Base-by-base conservation (phyloP, 2,329 filamentous ascomycete species). In the Xylaria sp. region DNA sequence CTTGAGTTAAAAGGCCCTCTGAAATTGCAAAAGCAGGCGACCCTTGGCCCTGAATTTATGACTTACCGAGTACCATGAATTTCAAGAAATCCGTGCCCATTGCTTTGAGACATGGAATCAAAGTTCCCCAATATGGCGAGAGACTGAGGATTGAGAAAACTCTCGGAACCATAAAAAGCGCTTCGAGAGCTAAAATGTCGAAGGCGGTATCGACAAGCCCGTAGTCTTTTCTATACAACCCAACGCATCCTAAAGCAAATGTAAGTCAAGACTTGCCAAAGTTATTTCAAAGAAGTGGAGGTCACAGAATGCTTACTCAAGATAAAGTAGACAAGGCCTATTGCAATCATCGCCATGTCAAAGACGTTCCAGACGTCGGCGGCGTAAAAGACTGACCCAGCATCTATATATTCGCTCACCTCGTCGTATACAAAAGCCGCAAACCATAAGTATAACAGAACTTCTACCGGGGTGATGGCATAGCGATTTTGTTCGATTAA, bases 71-170 rank as follows among this genome's bases (percentile, higher is more conserved):
- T 1, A 93, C 91, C 80, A 87, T 83, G 67, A 95, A 93, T 73
- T 92, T 92, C 17, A 80, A 67, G 77, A 97, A 97, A 77, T 97
- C 93, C 80, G 94, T 95, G 46, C 92, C 92, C 94, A 97, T 97
- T 78, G 95, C 93, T 78, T 96, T 96, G 59, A 97, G 85, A 71
- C 94, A 97, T 0, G 94, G 94, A 68, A 97, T 94, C 58, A 96
- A 80, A 0, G 92, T 96, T 49, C 93, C 94, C 86, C 96, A 97
- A 78, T 97, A 97, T 1, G 93, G 93, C 74, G 93, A 93, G 71
- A 97, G 80, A 77, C 92, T 95, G 71, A 97, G 85, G 61, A 97
- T 87, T 15, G 94, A 97, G 81, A 92, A 97, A 73, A 97, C 92
- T 68, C 93, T 90, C 17, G 94, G 94, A 23, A 97, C 92, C 80